Evolutionary conservation across 495 filamentous ascomycete species (phyloP), one percentile per base, ranked within the genome.

Genomic region (Hyphodiscus hymeniophilus): DNA sequence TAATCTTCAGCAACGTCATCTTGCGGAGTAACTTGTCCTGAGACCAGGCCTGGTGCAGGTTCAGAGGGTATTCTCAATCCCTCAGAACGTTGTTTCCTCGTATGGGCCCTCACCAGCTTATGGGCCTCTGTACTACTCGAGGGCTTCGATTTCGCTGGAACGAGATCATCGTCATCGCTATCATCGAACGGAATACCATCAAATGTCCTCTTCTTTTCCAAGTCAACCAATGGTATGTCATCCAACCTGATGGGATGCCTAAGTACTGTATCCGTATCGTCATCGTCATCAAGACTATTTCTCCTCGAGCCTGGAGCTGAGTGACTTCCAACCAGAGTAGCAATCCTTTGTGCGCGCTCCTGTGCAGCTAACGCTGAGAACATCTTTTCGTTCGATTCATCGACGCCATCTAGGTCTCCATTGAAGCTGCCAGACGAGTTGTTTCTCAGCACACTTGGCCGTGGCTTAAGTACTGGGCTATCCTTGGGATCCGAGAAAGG

Each of bases 1-100:
- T 87, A 89, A 36, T 75, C 71, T 42, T 73, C 66, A 13, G 74
- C 69, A 38, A 30, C 36, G 34, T 82, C 80, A 31, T 79, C 75
- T 7, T 71, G 63, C 11, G 81, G 80, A 7, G 80, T 87, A 10
- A 66, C 63, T 41, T 73, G 71, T 21, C 79, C 80, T 22, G 82
- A 85, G 11, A 67, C 66, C 24, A 72, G 47, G 11, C 68, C 68
- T 33, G 36, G 51, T 12, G 41, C 23, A 11, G 52, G 44, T 4
- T 31, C 38, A 18, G 42, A 41, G 18, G 39, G 31, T 2, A 52
- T 33, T 11, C 34, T 48, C 50, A 53, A 54, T 53, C 35, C 28
- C 35, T 41, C 50, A 22, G 42, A 21, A 6, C 13, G 33, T 35
- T 52, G 36, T 45, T 57, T 52, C 63, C 60, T 64, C 26, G 75